Evolutionary conservation across 73 alveolate genomes (phyloP).

Genomic region (Tetrahymena borealis): DNA sequence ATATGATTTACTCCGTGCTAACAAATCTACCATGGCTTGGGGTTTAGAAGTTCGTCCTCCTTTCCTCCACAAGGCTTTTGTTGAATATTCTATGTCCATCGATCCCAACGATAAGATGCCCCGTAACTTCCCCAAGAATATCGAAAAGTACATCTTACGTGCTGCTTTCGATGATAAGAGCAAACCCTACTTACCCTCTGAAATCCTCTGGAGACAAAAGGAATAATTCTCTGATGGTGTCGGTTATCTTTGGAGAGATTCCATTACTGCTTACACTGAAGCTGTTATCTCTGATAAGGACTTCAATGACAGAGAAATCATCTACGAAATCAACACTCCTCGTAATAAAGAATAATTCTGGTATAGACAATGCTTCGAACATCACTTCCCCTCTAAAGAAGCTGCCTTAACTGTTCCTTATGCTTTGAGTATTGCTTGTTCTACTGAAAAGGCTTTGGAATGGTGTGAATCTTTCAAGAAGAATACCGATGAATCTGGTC

Average conservation of each 20-base stretch:
- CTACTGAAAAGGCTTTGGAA: conserved; percentile 46
- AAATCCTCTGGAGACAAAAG: conserved; percentile 80
- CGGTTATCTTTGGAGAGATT: conserved; percentile 78
- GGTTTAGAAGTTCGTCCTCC: conserved; percentile 77
- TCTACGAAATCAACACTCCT: conserved; percentile 48
- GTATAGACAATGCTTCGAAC: conserved; percentile 50
- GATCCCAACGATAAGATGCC: conserved; percentile 50
- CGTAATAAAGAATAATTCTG: conserved; percentile 51
- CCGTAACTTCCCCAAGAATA: conserved; percentile 14
- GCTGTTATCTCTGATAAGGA: conserved; percentile 47
- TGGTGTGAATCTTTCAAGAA: conserved; percentile 43
- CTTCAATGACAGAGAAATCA: conserved; percentile 13
- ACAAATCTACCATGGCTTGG: conserved; percentile 41
- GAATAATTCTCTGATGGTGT: conserved; percentile 84
- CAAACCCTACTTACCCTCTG: conserved; percentile 65
- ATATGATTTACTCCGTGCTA: conserved; percentile 50
- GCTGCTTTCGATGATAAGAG: conserved; percentile 68
- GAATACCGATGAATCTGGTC: conserved; percentile 40
- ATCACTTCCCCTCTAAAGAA: conserved; percentile 45
- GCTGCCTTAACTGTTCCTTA: conserved; percentile 45
- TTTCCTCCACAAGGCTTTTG: conserved; percentile 63
- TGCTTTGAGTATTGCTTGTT: conserved; percentile 43
- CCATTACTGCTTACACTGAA: conserved; percentile 43
- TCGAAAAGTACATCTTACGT: conserved; percentile 56
- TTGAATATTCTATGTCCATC: conserved; percentile 50